These are phyloP conservation scores for Garcileccinum viscosum DNA, from an alignment of 1,284 basidiomycete species.

Conservation along the genomic window DNA sequence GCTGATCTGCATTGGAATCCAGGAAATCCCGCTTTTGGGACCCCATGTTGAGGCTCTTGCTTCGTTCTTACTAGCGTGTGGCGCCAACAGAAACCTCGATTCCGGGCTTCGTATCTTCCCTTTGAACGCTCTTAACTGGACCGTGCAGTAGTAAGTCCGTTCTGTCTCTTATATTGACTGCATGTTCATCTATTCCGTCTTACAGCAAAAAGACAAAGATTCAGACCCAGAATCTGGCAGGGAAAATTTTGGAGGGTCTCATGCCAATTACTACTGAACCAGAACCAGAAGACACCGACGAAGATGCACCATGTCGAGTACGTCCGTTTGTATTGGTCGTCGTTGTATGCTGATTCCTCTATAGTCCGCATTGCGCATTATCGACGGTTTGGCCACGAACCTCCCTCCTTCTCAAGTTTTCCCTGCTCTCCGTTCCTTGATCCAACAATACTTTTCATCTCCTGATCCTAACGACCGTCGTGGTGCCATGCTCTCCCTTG, in stretches of 20 bases:
- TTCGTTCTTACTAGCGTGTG: slow-evolving; percentile 87
- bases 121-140: slow-evolving; percentile 96
- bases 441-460: slow-evolving; percentile 84
- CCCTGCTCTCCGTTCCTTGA: slow-evolving; percentile 86
- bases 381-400: slow-evolving; percentile 92
- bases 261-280: slow-evolving; percentile 94
- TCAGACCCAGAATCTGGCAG: slow-evolving; percentile 85
- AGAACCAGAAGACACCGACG: slow-evolving; percentile 87
- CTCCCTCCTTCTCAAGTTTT: slow-evolving; percentile 97
- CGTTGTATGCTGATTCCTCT: slow-evolving; percentile 20
- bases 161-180: background rate
- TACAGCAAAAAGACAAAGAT: slow-evolving; percentile 94
- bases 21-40: slow-evolving; percentile 93
- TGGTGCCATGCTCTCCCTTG: slow-evolving; percentile 95
- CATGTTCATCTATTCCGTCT: slow-evolving; percentile 2
- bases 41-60: slow-evolving; percentile 90
- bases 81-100: slow-evolving; percentile 82
- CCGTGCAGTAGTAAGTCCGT: slow-evolving; percentile 79
- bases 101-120: slow-evolving; percentile 88
- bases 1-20: slow-evolving; percentile 19
- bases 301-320: slow-evolving; percentile 90
- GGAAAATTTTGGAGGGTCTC: slow-evolving; percentile 87
- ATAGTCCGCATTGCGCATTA: slow-evolving; percentile 90
- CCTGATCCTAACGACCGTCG: slow-evolving; percentile 83
- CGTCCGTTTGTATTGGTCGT: slow-evolving; percentile 35